phyloP scores from a whole-genome alignment of 768 basidiomycete species.

The Tulasnella sp. region DNA sequence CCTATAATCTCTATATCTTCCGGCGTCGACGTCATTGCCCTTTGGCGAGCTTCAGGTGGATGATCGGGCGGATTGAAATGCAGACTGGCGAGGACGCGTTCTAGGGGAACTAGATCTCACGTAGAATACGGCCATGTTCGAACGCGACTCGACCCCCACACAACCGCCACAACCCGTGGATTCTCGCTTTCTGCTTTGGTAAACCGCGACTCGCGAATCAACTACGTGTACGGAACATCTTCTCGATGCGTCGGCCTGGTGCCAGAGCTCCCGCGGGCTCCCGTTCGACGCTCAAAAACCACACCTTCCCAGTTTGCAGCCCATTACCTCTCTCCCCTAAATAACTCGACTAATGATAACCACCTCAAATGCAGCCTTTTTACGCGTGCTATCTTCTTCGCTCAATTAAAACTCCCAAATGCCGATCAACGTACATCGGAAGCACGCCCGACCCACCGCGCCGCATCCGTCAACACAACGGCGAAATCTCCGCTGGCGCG shows the following conservation, averaged over 20 bases:
- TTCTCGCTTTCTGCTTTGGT: not conserved
- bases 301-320: constrained; percentile 34
- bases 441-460: constrained; percentile 57
- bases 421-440: constrained; percentile 57
- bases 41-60: not conserved
- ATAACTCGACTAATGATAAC: not conserved
- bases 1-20: constrained; percentile 7
- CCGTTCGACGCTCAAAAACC: constrained; percentile 26
- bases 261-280: not conserved
- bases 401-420: constrained; percentile 42
- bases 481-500: constrained; percentile 58
- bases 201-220: too few relatives aligned
- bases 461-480: constrained; percentile 58
- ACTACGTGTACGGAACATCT: too few relatives aligned
- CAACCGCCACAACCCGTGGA: not conserved
- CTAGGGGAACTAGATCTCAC: not conserved
- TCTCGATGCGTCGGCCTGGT: not conserved
- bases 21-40: constrained; percentile 11
- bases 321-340: not conserved
- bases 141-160: not conserved
- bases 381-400: constrained; percentile 78
- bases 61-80: constrained; percentile 1
- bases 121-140: not conserved
- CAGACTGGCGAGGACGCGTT: constrained; percentile 4
- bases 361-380: constrained; percentile 31